Base-by-base conservation (phyloP, 768 basidiomycete genomes). In the Stropharia rugosoannulata region DNA sequence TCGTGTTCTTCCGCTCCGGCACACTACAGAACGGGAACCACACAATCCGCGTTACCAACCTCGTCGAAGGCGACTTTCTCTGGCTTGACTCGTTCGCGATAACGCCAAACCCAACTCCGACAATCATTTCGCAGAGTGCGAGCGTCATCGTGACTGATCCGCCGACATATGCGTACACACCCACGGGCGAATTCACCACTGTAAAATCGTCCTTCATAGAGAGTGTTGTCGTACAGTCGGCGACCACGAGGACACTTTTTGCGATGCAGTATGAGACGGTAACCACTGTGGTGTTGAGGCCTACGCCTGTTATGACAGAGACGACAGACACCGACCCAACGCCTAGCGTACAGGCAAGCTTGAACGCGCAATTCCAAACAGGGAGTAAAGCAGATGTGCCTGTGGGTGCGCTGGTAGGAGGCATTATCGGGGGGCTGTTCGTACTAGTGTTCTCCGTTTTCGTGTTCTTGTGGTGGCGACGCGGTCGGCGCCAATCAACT, bases 71-170 rank as follows among this genome's bases (percentile, higher is more conserved):
- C 9, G 57, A 53, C 13, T 58, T 47, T 39, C 49, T 54, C 15
- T 54, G 57, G 51, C n/a, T 54, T 0, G 57, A 58, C 36, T 58
- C 45, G 13, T 54, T 54, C 42, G 45, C 39, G 32, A 39, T 54
- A 6, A 54, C 57, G 10, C 3, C 19, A 16, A 54, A 35, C 16
- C 9, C 41, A 1, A 8, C 25, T 18, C 10, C 18, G 25, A 42
- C 51, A 6, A 6, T 37, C 4, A 19, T 5, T 16, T 2, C 3
- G 16, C n/a, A 45, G 3, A 12, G 11, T 19, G 27, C 22, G 19
- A 7, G 3, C 32, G 7, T 29, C 1, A 13, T 16, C 11, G 25
- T 41, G 16, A 22, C 39, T 15, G 22, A 22, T 22, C 22, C 22
- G 1, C 2, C 22, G 22, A 22, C 22, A 22, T 22, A 22, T 22